Evolutionary conservation across 108 stramenopile genomes (phyloP).

Genomic region (Nannochloropsis granulata): DNA sequence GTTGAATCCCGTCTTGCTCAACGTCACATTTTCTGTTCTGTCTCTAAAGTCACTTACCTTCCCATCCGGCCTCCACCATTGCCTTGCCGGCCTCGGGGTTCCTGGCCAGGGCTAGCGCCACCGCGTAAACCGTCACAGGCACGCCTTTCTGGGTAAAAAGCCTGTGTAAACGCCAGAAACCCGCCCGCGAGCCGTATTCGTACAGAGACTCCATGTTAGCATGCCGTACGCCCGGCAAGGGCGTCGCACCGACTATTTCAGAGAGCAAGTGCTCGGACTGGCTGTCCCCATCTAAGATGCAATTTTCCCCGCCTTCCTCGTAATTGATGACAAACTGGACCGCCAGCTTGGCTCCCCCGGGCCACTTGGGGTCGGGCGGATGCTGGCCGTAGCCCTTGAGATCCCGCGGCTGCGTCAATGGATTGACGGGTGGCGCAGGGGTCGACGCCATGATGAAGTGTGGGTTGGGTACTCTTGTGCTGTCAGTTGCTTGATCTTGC

Average conservation of each 20-base stretch:
- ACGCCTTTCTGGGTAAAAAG: conserved; percentile 54
- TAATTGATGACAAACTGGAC: conserved; percentile 87
- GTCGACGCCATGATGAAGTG: too few species aligned
- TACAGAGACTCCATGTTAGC: conserved; percentile 79
- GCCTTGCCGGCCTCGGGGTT: conserved; percentile 55
- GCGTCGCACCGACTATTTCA: conserved; percentile 62
- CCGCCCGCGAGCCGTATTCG: conserved; percentile 75
- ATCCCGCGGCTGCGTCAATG: conserved; percentile 38
- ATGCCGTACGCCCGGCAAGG: conserved; percentile 37
- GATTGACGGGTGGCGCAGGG: not conserved
- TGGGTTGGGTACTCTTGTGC: too few species aligned
- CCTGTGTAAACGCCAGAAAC: conserved; percentile 78
- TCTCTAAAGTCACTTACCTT: conserved; percentile 36
- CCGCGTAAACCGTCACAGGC: conserved; percentile 79
- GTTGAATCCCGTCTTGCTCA: not conserved
- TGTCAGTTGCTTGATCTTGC: not conserved
- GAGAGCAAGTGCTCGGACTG: conserved; percentile 57
- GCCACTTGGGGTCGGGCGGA: conserved; percentile 59
- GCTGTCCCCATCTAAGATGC: conserved; percentile 23
- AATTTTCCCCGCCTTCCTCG: conserved; percentile 67
- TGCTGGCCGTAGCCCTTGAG: conserved; percentile 58
- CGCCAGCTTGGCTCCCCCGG: conserved; percentile 43
- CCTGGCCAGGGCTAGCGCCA: conserved; percentile 78
- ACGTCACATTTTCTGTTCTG: not conserved
- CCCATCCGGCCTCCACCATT: conserved; percentile 69